A percentile compares a stretch with the other conserved stretches of the same genome.
These are phyloP conservation scores for Mallotus repandus DNA, from an alignment of 441 rosid species.

Conservation along the genomic window DNA sequence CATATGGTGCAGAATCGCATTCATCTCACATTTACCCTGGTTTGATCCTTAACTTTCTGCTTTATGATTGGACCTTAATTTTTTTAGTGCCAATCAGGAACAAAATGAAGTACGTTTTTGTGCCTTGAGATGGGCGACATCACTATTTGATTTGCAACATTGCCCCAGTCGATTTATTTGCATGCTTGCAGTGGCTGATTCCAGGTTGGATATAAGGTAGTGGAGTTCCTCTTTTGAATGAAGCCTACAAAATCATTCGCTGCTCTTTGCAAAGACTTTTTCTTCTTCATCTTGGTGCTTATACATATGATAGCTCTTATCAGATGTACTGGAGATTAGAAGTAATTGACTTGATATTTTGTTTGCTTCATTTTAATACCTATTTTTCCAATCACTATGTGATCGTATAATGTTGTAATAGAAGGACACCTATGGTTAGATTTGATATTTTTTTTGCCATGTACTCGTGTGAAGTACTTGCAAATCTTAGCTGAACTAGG, in stretches of 20 bases:
- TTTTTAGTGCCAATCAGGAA: conserved; percentile 54
- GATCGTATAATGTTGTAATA: not conserved
- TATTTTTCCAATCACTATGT: not conserved
- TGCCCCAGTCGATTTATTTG: conserved; percentile 95
- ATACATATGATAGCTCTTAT: not conserved
- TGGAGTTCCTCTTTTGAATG: conserved; percentile 21
- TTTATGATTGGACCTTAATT: conserved; percentile 17
- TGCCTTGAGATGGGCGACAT: conserved; percentile 92
- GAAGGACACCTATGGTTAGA: not conserved
- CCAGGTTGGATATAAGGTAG: conserved; percentile 94
- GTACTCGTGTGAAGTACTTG: not conserved
- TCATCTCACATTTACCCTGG: conserved; percentile 18
- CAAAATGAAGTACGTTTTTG: conserved; percentile 95
- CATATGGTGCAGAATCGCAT: not conserved
- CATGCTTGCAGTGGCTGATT: conserved; percentile 88
- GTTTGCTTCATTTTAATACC: not conserved
- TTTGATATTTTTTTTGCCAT: no score
- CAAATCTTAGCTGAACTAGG: not conserved
- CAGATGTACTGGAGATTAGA: not conserved
- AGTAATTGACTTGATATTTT: not conserved
- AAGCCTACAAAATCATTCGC: conserved; percentile 7
- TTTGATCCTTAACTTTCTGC: conserved; percentile 16
- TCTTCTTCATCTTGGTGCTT: not conserved
- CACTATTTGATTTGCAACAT: conserved; percentile 74
- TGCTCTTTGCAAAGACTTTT: conserved; percentile 5